Percentiles rank a stretch among this genome's conserved stretches.
Conservation (phyloP, 306 rosid genomes). For the Medicago truncatula region DNA sequence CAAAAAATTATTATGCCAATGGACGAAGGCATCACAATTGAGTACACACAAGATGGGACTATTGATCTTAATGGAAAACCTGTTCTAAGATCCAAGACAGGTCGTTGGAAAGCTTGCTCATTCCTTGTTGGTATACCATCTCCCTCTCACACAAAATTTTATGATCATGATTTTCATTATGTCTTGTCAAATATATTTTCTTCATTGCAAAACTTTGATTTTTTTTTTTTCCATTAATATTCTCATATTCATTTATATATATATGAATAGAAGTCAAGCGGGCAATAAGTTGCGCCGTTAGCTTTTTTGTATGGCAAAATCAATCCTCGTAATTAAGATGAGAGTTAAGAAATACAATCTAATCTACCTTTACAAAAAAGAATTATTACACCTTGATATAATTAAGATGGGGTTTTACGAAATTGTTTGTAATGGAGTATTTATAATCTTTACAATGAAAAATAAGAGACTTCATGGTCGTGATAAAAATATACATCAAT, state of each 20-base stretch:
- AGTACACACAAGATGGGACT: conserved; percentile 77
- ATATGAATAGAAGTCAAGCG: too few species aligned
- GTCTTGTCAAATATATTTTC: neutral
- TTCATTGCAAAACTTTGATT: neutral
- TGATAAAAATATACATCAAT: too few species aligned
- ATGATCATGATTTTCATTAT: neutral
- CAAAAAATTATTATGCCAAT: neutral
- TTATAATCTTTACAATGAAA: neutral
- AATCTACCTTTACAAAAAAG: too few species aligned
- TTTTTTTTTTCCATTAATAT: too few species aligned
- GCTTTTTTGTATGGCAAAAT: too few species aligned
- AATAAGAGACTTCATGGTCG: neutral
- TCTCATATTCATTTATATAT: too few species aligned
- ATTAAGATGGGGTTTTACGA: too few species aligned
- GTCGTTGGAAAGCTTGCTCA: conserved; percentile 86
- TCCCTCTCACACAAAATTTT: neutral
- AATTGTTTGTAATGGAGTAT: neutral
- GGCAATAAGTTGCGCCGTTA: too few species aligned
- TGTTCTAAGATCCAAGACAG: conserved; percentile 59
- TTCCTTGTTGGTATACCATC: conserved; percentile 64
- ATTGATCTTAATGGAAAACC: conserved; percentile 80
- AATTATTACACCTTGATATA: neutral
- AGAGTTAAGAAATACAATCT: neutral
- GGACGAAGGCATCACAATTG: conserved; percentile 43
- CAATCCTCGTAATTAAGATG: too few species aligned